Evolutionary conservation across 1,284 basidiomycete genomes (phyloP).

Genomic region (Rhodotorula sp.): DNA sequence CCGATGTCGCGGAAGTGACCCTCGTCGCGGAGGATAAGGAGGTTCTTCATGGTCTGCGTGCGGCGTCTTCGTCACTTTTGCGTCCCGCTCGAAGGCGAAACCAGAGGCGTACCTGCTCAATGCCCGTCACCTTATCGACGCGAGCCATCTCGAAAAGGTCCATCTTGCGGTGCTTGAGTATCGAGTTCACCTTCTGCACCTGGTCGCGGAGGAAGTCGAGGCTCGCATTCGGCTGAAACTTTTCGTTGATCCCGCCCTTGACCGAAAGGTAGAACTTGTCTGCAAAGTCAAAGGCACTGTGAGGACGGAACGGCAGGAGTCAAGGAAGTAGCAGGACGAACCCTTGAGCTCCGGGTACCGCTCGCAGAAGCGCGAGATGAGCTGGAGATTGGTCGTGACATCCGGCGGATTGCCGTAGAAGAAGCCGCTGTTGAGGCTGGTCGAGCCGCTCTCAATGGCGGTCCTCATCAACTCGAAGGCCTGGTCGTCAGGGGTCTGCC

Average conservation of each 20-base stretch:
- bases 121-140: conserved; percentile 22
- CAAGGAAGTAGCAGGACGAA: not conserved
- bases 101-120: conserved; percentile 28
- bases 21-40: conserved; percentile 44
- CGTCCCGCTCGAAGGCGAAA: not conserved
- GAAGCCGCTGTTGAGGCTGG: conserved; percentile 21
- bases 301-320: not conserved
- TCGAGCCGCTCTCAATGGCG: conserved; percentile 23
- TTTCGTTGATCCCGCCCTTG: conserved; percentile 44
- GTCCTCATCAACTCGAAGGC: conserved; percentile 42
- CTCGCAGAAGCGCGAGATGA: conserved; percentile 46
- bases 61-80: not conserved
- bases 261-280: conserved; percentile 46
- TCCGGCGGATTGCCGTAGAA: conserved; percentile 43
- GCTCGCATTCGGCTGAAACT: conserved; percentile 32
- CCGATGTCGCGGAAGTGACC: conserved; percentile 49
- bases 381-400: conserved; percentile 29
- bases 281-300: not conserved
- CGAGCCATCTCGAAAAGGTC: conserved; percentile 47
- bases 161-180: conserved; percentile 45
- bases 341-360: conserved; percentile 42
- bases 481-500: conserved; percentile 41
- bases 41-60: conserved; percentile 41
- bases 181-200: conserved; percentile 42
- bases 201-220: conserved; percentile 40